Evolutionary conservation across 805 yeast species (phyloP).

Genomic region (Suhomyces xylopsoci): DNA sequence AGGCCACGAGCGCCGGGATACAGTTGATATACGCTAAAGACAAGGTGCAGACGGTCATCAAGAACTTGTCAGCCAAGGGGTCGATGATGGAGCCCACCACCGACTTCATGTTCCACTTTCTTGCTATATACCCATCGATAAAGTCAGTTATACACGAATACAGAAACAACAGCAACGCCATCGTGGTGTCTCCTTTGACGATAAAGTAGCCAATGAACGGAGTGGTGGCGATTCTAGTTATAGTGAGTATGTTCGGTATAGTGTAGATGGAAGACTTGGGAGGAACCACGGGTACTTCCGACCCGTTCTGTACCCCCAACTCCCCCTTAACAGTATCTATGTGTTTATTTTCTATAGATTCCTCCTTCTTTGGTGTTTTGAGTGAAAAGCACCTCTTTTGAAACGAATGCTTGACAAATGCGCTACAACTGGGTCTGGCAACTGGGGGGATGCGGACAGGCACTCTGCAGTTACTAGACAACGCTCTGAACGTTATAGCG

Average conservation of each 20-base stretch:
- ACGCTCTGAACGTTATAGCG: neutral
- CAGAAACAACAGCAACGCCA: constrained; percentile 70
- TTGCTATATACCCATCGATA: constrained; percentile 87
- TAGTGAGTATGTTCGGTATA: constrained; percentile 80
- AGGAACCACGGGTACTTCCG: too few relatives aligned
- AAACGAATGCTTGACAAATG: neutral
- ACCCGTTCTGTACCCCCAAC: too few relatives aligned
- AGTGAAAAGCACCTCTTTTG: neutral
- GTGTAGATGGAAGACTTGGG: constrained; percentile 34
- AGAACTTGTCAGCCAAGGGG: constrained; percentile 90
- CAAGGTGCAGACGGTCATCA: constrained; percentile 83
- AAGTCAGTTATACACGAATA: constrained; percentile 91
- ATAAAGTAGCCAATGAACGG: constrained; percentile 84
- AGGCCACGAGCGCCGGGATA: constrained; percentile 66
- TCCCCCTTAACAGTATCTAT: too few relatives aligned
- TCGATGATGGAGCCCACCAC: constrained; percentile 88
- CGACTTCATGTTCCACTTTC: constrained; percentile 71
- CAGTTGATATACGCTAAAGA: constrained; percentile 65
- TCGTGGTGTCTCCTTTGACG: constrained; percentile 55
- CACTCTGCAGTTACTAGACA: neutral
- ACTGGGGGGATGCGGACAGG: too few relatives aligned
- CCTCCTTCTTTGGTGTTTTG: too few relatives aligned
- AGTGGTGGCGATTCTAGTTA: constrained; percentile 74
- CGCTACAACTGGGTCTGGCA: too few relatives aligned
- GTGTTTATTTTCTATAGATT: too few relatives aligned